Evolutionary conservation across 1,139 yeast genomes (phyloP).

Genomic region (Zygoascus meyerae): DNA sequence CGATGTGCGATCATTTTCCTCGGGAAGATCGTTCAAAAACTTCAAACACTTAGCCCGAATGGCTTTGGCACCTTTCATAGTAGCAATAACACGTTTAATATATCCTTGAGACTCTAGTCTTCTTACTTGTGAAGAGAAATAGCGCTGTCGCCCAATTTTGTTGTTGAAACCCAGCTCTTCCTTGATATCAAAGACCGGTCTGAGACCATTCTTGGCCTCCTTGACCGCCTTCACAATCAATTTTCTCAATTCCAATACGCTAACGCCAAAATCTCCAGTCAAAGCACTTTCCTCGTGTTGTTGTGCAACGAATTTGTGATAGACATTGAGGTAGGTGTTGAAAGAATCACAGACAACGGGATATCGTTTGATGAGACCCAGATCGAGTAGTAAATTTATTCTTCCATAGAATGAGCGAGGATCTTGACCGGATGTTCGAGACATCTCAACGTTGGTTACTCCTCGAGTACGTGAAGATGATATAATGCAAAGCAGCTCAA

Average conservation of each 20-base stretch:
- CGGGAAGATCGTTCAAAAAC: conserved; percentile 46
- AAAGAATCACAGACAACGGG: conserved; percentile 31
- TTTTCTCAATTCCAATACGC: conserved; percentile 35
- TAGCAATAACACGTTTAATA: conserved; percentile 54
- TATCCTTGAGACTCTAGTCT: conserved; percentile 49
- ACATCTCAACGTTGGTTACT: conserved; percentile 33
- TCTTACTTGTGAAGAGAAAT: conserved; percentile 48
- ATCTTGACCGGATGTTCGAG: conserved; percentile 36
- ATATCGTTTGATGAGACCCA: conserved; percentile 31
- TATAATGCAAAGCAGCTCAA: conserved; percentile 34
- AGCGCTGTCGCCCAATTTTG: conserved; percentile 41
- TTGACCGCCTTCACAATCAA: conserved; percentile 52
- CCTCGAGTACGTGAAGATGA: conserved; percentile 35
- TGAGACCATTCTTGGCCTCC: conserved; percentile 59
- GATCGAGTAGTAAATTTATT: conserved; percentile 28
- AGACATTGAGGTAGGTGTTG: conserved; percentile 32
- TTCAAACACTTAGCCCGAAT: conserved; percentile 53
- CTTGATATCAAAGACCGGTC: conserved; percentile 62
- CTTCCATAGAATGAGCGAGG: conserved; percentile 38
- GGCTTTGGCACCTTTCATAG: conserved; percentile 43
- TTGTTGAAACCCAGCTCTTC: conserved; percentile 53
- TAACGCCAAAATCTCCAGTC: conserved; percentile 31
- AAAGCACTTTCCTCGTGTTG: conserved; percentile 14
- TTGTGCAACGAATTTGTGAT: conserved; percentile 22
- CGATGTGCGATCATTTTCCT: conserved; percentile 6